Base-by-base conservation (phyloP, 345 rosid genomes). In the Eucalyptus victrix region DNA sequence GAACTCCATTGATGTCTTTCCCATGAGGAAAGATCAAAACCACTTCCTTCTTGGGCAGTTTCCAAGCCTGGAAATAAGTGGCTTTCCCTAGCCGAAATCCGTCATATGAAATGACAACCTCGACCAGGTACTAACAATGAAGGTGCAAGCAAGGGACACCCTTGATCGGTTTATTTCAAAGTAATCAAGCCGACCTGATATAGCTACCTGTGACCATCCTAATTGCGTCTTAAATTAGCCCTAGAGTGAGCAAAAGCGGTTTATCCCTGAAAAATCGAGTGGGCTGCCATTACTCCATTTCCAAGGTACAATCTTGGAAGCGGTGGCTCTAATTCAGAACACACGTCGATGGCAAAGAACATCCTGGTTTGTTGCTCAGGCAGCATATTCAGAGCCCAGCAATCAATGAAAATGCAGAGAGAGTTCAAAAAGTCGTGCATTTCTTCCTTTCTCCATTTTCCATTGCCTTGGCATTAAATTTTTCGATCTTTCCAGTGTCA, bases 21-120 rank as follows among this genome's bases (percentile, higher is more conserved):
- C 99, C 98, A 87, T 96, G 97, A 86, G 97, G 94, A 47, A 96
- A 94, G 92, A 96, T 95, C 91, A 96, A 91, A 72, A 93, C 93
- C 81, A 94, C 98, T 92, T 96, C 99, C 91, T 96, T 97, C 94
- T 95, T 95, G 4, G 99, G 99, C 93, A 94, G 91, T 95, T 95
- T 65, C 95, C 99, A 9, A 97, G 99, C 21, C 96, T 98, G 7
- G 98, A 96, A 51, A 95, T 87, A 86, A 93, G 89, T 14, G 96
- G 97, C 93, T 95, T 95, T 76, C 98, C 99, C 99, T 98, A 97
- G 19, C 98, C 98, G 50, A 97, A 96, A 81, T 96, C 98, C 3
- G 96, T 94, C 1, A 94, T 93, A 88, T 97, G 95, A 62, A 97
- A 96, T 45, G 97, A 92, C 83, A 96, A 90, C 91, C 96, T 95